A percentile compares a stretch with the other conserved stretches of the same genome.
Conservation (phyloP, 495 filamentous ascomycete genomes). For the Arthonia radiata region DNA sequence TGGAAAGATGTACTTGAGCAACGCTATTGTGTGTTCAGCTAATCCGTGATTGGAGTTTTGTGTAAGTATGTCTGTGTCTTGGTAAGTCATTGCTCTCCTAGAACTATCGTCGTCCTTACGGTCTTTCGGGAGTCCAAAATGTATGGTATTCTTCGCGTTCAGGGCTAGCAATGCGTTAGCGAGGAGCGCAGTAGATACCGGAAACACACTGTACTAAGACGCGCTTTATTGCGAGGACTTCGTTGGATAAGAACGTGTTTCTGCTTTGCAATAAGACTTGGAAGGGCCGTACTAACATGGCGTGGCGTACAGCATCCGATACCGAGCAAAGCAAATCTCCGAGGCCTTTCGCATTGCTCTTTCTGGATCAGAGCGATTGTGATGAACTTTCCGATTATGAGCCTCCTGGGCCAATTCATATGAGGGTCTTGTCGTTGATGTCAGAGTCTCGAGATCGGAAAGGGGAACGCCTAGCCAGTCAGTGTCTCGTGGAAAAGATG, state of each 20-base stretch:
- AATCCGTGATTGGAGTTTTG: slow-evolving; percentile 30
- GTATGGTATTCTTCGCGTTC: slow-evolving; percentile 4
- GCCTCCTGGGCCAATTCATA: too few relatives aligned
- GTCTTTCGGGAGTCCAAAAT: slow-evolving; percentile 1
- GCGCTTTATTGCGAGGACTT: neutral
- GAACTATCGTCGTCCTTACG: too few relatives aligned
- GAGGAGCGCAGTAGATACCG: too few relatives aligned
- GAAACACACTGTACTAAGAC: too few relatives aligned
- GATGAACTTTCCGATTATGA: slow-evolving; percentile 3
- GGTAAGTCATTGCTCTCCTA: too few relatives aligned
- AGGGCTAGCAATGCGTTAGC: neutral
- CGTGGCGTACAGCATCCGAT: slow-evolving; percentile 68
- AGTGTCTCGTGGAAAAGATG: slow-evolving; percentile 3
- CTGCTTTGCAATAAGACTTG: neutral
- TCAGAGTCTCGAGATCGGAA: slow-evolving; percentile 16
- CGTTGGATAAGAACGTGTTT: slow-evolving; percentile 1
- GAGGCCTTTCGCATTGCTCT: slow-evolving; percentile 21
- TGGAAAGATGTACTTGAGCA: slow-evolving; percentile 88
- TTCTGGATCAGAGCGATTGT: slow-evolving; percentile 4
- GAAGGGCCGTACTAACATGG: slow-evolving; percentile 51
- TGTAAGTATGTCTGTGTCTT: slow-evolving; percentile 79
- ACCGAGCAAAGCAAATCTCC: slow-evolving; percentile 49
- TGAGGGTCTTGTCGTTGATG: slow-evolving; percentile 4
- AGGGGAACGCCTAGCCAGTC: slow-evolving; percentile 19
- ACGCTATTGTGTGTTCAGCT: slow-evolving; percentile 32